Percentiles rank a stretch among this genome's conserved stretches.
These are phyloP conservation scores for Linnemannia zychae DNA, from an alignment of 192 early-diverging fungal species.

Conservation along the genomic window DNA sequence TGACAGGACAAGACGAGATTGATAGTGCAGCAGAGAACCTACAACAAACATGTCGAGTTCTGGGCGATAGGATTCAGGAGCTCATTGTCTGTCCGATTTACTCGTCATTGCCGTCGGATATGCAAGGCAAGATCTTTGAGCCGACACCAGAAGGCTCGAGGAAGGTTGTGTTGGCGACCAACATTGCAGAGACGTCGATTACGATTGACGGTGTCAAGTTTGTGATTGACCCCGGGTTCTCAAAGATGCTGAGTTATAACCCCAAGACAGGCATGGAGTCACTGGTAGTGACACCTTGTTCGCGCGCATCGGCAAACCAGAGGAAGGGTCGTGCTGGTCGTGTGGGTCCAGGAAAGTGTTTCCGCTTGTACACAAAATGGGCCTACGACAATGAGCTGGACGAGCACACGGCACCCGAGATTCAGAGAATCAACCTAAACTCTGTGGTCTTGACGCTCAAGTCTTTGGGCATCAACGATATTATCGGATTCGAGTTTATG, in stretches of 20 bases:
- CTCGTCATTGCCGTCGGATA: slow-evolving; percentile 94
- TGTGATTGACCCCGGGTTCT: slow-evolving; percentile 99
- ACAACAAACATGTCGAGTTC: slow-evolving; percentile 77
- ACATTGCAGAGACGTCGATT: slow-evolving; percentile 99
- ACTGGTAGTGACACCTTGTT: slow-evolving; percentile 94
- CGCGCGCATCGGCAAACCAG: slow-evolving; percentile 94
- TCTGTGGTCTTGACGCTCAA: slow-evolving; percentile 94
- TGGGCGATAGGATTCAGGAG: slow-evolving; percentile 91
- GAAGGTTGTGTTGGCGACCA: slow-evolving; percentile 97
- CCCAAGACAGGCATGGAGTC: slow-evolving; percentile 97
- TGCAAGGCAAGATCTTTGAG: slow-evolving; percentile 98
- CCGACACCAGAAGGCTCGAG: slow-evolving; percentile 93
- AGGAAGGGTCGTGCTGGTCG: slow-evolving; percentile 96
- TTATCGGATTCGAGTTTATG: slow-evolving; percentile 98
- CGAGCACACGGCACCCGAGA: slow-evolving; percentile 95
- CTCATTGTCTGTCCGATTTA: slow-evolving; percentile 97
- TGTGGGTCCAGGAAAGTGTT: slow-evolving; percentile 97
- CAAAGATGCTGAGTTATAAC: slow-evolving; percentile 96
- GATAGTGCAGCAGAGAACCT: slow-evolving; percentile 90
- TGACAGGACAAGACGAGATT: slow-evolving; percentile 99
- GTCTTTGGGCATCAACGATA: slow-evolving; percentile 94
- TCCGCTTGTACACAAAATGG: slow-evolving; percentile 93
- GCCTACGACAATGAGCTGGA: slow-evolving; percentile 96
- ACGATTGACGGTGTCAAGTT: slow-evolving; percentile 97
- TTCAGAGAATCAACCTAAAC: slow-evolving; percentile 94